Evolutionary conservation across 2,329 filamentous ascomycete genomes (phyloP).

Genomic region (Cordyceps pruinosa): DNA sequence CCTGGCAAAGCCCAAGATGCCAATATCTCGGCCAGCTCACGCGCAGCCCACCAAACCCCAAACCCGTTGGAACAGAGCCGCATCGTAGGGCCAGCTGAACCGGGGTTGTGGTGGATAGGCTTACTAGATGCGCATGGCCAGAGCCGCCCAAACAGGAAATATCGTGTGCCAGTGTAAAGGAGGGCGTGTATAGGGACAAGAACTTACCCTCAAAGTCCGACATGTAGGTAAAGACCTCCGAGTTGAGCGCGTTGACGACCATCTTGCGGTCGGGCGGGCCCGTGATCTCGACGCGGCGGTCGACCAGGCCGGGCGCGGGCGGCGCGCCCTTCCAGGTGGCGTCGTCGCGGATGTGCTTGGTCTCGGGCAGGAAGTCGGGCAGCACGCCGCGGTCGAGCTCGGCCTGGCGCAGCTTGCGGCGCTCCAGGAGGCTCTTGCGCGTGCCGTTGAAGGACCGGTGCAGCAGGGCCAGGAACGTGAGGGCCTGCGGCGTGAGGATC

Average conservation of each 20-base stretch:
- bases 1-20: not conserved
- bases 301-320: conserved; percentile 85
- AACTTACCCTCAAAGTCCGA: conserved; percentile 89
- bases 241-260: conserved; percentile 95
- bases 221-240: conserved; percentile 98
- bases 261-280: conserved; percentile 97
- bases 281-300: conserved; percentile 94
- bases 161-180: not conserved
- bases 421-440: conserved; percentile 82
- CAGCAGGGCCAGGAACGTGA: conserved; percentile 86
- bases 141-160: conserved; percentile 9
- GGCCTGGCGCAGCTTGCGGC: conserved; percentile 77
- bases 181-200: not conserved
- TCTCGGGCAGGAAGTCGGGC: conserved; percentile 93
- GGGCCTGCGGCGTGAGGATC: conserved; percentile 85
- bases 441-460: conserved; percentile 90
- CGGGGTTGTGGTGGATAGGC: conserved; percentile 6
- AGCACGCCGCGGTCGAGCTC: conserved; percentile 86
- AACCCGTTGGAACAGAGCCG: conserved; percentile 4
- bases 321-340: conserved; percentile 87
- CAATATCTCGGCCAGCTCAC: too few relatives aligned
- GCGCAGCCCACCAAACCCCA: not conserved
- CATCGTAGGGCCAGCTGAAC: conserved; percentile 8
- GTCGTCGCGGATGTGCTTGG: conserved; percentile 89
- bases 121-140: conserved; percentile 12